Percentiles rank a stretch among this genome's conserved stretches.
Conservation (phyloP, 1,284 basidiomycete genomes). For the Cystobasidium slooffiae region DNA sequence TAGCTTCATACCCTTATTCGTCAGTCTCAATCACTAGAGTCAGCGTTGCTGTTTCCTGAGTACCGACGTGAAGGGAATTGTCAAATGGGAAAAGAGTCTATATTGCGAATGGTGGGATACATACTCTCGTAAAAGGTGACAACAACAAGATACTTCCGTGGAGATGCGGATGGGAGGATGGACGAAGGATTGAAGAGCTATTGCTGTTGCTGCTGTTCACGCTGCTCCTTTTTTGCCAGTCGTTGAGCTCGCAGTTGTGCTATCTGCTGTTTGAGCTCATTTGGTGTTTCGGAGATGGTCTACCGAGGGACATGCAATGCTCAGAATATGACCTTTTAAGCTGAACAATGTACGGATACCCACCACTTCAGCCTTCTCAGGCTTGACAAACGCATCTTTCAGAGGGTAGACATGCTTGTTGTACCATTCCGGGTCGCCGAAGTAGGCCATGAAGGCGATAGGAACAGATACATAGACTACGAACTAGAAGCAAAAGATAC, state of each 20-base stretch:
- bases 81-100: too few relatives aligned
- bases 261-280: conserved; percentile 28
- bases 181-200: not conserved
- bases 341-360: not conserved
- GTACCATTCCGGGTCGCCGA: conserved; percentile 43
- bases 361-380: conserved; percentile 36
- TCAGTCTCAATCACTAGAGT: too few relatives aligned
- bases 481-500: conserved; percentile 5
- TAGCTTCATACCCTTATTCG: too few relatives aligned
- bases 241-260: conserved; percentile 22
- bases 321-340: not conserved
- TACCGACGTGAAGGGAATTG: too few relatives aligned
- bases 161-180: not conserved
- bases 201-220: conserved; percentile 12
- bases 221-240: conserved; percentile 24
- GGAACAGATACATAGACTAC: conserved; percentile 41
- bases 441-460: conserved; percentile 42
- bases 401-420: conserved; percentile 36
- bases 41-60: too few relatives aligned
- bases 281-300: conserved; percentile 24
- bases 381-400: conserved; percentile 40
- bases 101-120: too few relatives aligned
- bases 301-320: not conserved
- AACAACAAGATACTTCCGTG: not conserved
- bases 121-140: too few relatives aligned